Base-by-base conservation (phyloP, 2,329 filamentous ascomycete species). In the Hypoxylon sp. region DNA sequence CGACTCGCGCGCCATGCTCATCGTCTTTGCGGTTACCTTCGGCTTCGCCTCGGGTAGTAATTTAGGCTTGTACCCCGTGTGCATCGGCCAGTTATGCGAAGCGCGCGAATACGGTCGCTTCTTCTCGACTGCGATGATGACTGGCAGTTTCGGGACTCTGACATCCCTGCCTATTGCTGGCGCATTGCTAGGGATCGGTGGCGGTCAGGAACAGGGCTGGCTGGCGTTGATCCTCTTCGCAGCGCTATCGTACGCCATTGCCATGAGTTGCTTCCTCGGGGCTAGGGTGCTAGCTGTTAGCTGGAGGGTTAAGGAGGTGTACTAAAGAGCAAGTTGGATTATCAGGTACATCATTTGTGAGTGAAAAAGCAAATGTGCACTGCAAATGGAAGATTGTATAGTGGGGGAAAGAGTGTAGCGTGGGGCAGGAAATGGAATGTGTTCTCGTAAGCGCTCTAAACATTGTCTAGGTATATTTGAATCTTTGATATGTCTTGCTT, bases 1-100 rank as follows among this genome's bases (percentile, higher is more conserved):
- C 0, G 78, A 81, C 36, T 86, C 82, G 1, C 77, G 83, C n/a
- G 77, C 85, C 0, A 76, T 93, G 51, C 82, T 93, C 1, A 84
- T 94, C 58, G 84, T 87, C 1, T 97, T 93, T 73, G 85, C 87
- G 0, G 80, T 93, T 1, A 75, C 93, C 1, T 95, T 97, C 77
- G 93, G 93, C 0, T 93, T 97, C 73, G 90, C 89, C 0, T 92
- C 89, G 59, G 93, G 94, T 3, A 90, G 88, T 69, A 94, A 94
- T 72, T 90, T 97, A 69, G 89, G 88, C 0, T 78, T 97, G 28
- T 90, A 90, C 0, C 93, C 93, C 0, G 92, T 96, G 0, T 95
- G 93, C 72, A 85, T 97, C 0, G 91, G 92, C 1, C 92, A 95
- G 79, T 84, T 96, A 13, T 97, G 93, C 77, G 87, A 90, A 34